Percentiles rank a stretch among this genome's conserved stretches.
Conservation (phyloP, 1,139 yeast genomes). For the Torulaspora pretoriensis region DNA sequence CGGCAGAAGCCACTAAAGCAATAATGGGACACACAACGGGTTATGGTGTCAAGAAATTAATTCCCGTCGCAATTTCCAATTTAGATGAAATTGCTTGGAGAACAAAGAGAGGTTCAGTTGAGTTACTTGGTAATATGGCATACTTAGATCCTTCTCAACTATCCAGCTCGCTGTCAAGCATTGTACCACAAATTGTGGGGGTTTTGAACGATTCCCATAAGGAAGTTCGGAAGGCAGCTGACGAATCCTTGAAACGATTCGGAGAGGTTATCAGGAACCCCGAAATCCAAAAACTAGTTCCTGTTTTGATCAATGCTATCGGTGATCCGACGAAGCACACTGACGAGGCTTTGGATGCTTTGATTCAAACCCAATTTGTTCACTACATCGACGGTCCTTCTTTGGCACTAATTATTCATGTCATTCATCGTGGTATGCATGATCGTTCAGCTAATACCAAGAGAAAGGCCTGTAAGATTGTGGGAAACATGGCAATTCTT, state of each 20-base stretch:
- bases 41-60: conserved; percentile 83
- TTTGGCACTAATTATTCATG: conserved; percentile 88
- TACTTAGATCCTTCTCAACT: conserved; percentile 92
- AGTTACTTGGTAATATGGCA: conserved; percentile 95
- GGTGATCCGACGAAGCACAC: conserved; percentile 93
- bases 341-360: conserved; percentile 78
- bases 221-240: conserved; percentile 95
- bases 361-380: conserved; percentile 87
- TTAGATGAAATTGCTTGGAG: conserved; percentile 94
- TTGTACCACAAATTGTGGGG: conserved; percentile 94
- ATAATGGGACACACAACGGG: conserved; percentile 92
- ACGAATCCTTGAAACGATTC: conserved; percentile 77
- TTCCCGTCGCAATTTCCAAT: conserved; percentile 84
- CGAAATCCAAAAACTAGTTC: conserved; percentile 87
- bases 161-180: conserved; percentile 79
- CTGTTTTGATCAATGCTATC: conserved; percentile 84
- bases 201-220: conserved; percentile 93
- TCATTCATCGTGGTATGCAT: conserved; percentile 89
- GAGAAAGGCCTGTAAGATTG: conserved; percentile 94
- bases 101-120: conserved; percentile 95
- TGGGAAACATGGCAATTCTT: conserved; percentile 95
- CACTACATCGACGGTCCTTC: conserved; percentile 99
- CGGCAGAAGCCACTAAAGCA: conserved; percentile 78
- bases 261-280: conserved; percentile 98
- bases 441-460: conserved; percentile 90